phyloP scores from a whole-genome alignment of 352 stramenopile species.

The Phytophthora fragariaefolia region DNA sequence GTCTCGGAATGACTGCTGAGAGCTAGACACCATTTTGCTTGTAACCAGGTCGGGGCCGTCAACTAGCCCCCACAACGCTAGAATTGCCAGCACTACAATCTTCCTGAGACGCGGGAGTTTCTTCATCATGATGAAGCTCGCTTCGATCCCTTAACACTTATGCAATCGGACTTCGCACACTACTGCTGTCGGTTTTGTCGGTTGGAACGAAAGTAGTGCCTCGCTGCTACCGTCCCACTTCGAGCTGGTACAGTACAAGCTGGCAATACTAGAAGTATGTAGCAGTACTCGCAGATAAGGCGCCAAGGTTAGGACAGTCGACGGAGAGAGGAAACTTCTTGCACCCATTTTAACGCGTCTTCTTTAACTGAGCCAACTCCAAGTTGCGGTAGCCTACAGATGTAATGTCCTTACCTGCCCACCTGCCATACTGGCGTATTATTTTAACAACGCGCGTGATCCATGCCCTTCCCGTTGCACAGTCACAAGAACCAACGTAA shows the following conservation, averaged over 20 bases:
- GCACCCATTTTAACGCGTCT: background rate
- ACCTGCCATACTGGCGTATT: background rate
- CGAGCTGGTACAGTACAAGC: no score
- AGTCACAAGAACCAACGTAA: background rate
- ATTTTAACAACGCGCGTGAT: slow-evolving; percentile 7
- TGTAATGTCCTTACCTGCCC: slow-evolving; percentile 1
- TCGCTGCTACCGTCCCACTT: background rate
- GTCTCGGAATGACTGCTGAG: slow-evolving; percentile 13
- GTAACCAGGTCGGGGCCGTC: slow-evolving; percentile 13
- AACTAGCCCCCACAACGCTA: slow-evolving; percentile 13
- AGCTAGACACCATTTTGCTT: slow-evolving; percentile 11
- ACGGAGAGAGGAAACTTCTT: slow-evolving; percentile 6
- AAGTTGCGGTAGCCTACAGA: background rate
- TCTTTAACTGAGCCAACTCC: background rate
- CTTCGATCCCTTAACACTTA: background rate
- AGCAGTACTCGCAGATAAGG: background rate
- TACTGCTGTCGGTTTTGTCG: background rate
- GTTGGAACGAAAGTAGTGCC: background rate
- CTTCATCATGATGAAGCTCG: slow-evolving; percentile 10
- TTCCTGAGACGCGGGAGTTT: slow-evolving; percentile 14
- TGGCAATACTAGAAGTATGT: background rate
- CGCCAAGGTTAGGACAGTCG: background rate
- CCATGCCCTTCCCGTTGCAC: slow-evolving; percentile 3
- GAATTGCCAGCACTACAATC: background rate
- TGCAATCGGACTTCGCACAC: background rate